Conservation (phyloP, 2,329 filamentous ascomycete genomes). For the Arthrobotrys pseudoclavata region DNA sequence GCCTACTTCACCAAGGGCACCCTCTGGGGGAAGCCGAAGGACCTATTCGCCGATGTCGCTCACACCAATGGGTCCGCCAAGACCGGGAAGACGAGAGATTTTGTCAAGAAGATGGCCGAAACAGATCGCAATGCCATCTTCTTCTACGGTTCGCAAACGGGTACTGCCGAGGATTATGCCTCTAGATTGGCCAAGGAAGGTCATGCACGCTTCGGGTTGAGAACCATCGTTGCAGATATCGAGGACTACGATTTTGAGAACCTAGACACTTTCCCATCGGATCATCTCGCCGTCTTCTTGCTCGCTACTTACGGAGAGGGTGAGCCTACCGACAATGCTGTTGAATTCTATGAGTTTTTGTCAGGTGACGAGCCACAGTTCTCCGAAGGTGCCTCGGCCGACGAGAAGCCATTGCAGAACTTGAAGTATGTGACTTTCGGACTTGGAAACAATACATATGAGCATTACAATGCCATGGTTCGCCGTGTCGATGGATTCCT, state of each 20-base stretch:
- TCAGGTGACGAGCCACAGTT: constrained; percentile 84
- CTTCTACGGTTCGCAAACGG: constrained; percentile 98
- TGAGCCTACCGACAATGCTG: constrained; percentile 97
- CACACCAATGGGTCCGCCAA: constrained; percentile 74
- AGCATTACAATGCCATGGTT: constrained; percentile 99
- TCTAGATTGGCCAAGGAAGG: constrained; percentile 97
- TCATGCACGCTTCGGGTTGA: constrained; percentile 92
- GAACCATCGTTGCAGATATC: constrained; percentile 97
- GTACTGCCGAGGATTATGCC: constrained; percentile 97
- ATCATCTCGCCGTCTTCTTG: constrained; percentile 95
- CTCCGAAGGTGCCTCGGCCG: constrained; percentile 74
- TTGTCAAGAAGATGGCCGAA: constrained; percentile 96
- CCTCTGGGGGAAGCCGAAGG: constrained; percentile 88
- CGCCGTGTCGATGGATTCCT: constrained; percentile 87
- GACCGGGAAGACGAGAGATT: constrained; percentile 87
- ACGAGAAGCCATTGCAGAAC: constrained; percentile 80
- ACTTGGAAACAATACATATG: constrained; percentile 98
- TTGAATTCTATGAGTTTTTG: constrained; percentile 98
- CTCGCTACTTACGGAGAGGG: constrained; percentile 98
- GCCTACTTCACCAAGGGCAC: constrained; percentile 99
- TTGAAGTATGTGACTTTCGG: constrained; percentile 96
- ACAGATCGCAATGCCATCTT: constrained; percentile 96
- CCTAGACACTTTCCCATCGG: constrained; percentile 85
- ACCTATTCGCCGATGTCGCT: constrained; percentile 84
- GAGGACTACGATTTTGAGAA: constrained; percentile 99